Base-by-base conservation (phyloP, 2,329 filamentous ascomycete genomes). In the Diplodia corticola region DNA sequence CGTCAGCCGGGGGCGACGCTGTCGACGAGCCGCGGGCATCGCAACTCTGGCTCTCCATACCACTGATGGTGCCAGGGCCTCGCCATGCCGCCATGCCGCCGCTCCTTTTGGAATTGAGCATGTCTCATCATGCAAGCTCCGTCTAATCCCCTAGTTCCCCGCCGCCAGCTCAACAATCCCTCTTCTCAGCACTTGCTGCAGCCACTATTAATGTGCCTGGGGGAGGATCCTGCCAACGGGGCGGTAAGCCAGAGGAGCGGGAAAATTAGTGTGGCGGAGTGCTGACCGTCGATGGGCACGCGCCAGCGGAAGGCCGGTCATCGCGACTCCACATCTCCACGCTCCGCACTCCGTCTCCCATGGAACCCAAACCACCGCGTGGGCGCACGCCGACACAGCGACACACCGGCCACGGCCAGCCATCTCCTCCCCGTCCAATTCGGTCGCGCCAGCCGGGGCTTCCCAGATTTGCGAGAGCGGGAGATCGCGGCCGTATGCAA, bases 231-330 rank as follows among this genome's bases (percentile, higher is more conserved):
- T 61, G 44, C 26, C 28, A 37, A 20, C 17, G 37, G 30, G 37
- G 28, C 9, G 30, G 57, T 61, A 49, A 61, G 57, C 57, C 57
- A 61, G 26, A 22, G 5, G 37, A 49, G 37, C 26, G 55, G 37
- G 20, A 49, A 24, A 61, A 61, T 49, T 61, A 61, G 44, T 61
- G 57, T 46, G 57, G 44, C 57, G 57, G 57, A 49, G 57, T 10
- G 57, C 57, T 61, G 57, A 61, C 57, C 28, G 40, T 10, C 24
- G 44, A 49, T 50, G 48, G 35, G 57, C 44, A 17, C 50, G 33
- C 57, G 40, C n/a, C 48, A 49, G 55, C 33, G 30, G 33, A 12
- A 12, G 33, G 33, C 33, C n/a, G 17, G 13, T 15, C 57, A n/a
- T 46, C 44, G 15, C 22, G 15, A 44, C 57, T 17, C 57, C 57